Evolutionary conservation across 2,329 filamentous ascomycete species (phyloP).

Genomic region (Hymenoscyphus albidus): DNA sequence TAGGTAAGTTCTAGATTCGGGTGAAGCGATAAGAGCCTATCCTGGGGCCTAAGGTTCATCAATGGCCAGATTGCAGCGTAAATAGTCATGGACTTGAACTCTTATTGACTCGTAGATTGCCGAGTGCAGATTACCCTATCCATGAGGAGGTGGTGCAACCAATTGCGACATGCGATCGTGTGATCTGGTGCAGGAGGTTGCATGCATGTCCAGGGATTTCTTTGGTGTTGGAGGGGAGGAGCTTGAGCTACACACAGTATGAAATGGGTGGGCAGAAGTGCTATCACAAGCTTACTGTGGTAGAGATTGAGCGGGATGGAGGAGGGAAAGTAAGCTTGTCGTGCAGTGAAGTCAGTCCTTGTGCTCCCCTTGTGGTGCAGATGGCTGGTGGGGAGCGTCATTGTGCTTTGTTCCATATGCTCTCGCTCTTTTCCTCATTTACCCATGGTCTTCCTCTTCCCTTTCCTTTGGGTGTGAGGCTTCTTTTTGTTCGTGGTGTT

Average conservation of each 20-base stretch:
- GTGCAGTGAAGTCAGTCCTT: background rate
- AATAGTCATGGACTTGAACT: background rate
- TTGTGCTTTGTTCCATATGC: conserved; percentile 3
- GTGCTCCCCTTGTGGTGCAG: background rate
- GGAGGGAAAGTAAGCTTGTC: background rate
- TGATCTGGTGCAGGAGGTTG: background rate
- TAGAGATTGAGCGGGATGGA: background rate
- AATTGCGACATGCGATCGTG: background rate
- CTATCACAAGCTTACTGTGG: background rate
- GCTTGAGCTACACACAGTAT: background rate
- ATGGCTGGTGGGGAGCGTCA: background rate
- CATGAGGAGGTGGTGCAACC: background rate
- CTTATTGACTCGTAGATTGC: background rate
- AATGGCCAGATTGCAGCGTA: no score
- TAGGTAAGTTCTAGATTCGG: background rate
- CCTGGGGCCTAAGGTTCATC: no score
- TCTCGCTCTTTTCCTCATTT: background rate
- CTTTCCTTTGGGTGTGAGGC: background rate
- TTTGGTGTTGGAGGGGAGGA: background rate
- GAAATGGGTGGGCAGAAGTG: background rate
- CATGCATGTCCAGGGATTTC: no score
- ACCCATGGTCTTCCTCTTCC: background rate
- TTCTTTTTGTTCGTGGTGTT: background rate
- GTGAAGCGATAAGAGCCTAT: background rate
- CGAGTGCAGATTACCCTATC: background rate